These are phyloP conservation scores for Cercospora sp. DNA, from an alignment of 2,329 filamentous ascomycete genomes.

Conservation along the genomic window DNA sequence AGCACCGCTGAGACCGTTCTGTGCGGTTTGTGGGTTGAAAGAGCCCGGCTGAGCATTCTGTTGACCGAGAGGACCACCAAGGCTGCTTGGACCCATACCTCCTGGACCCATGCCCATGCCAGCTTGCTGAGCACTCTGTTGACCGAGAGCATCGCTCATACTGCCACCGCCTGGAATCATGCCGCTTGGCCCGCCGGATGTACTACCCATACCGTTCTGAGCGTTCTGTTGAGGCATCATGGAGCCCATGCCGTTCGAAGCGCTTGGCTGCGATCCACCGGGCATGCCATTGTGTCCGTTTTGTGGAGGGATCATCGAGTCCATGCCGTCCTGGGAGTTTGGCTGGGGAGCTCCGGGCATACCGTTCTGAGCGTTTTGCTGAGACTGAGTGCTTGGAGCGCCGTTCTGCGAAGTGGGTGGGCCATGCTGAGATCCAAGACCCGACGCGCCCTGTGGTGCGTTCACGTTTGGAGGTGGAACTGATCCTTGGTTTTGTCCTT, in stretches of 20 bases:
- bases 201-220: neutral
- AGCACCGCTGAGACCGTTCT: too few relatives aligned
- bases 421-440: neutral
- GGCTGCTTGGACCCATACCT: too few relatives aligned
- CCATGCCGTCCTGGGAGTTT: neutral
- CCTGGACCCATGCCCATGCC: neutral
- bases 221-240: neutral
- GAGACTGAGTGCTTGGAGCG: neutral
- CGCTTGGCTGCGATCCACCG: too few relatives aligned
- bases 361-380: neutral
- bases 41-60: too few relatives aligned
- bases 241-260: neutral
- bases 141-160: neutral
- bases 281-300: neutral
- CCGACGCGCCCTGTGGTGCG: neutral
- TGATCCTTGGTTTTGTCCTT: neutral
- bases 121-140: neutral
- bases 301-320: neutral
- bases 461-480: neutral
- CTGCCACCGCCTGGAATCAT: neutral
- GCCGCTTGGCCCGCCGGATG: neutral
- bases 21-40: too few relatives aligned
- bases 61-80: too few relatives aligned
- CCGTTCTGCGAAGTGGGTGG: neutral
- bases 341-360: neutral